phyloP scores from a whole-genome alignment of 441 rosid genomes.

The Mallotus repandus region DNA sequence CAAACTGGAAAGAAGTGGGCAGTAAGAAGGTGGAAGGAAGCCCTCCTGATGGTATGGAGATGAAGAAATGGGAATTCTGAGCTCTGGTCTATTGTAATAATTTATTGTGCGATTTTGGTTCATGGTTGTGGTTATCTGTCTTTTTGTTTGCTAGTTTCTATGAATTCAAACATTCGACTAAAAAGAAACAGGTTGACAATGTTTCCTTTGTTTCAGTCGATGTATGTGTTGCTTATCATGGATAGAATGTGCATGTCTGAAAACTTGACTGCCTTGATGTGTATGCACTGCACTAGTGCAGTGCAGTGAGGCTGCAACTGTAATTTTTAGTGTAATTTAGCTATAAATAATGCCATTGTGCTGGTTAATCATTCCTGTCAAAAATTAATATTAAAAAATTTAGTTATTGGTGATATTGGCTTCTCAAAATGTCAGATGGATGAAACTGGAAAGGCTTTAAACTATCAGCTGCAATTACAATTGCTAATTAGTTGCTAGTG shows the following conservation, averaged over 20 bases:
- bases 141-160: background rate
- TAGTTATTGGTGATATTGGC: no score
- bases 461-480: no score
- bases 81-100: background rate
- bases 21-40: constrained; percentile 76
- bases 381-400: no score
- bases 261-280: background rate
- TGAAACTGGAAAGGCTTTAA: no score
- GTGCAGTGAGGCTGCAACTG: background rate
- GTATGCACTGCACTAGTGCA: background rate
- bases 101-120: background rate
- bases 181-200: background rate
- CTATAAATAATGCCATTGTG: no score
- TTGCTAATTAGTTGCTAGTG: no score
- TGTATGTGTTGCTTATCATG: background rate
- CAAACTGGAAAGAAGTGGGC: constrained; percentile 89
- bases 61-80: constrained; percentile 73
- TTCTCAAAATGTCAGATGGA: no score
- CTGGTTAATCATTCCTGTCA: no score
- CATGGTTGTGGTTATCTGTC: background rate
- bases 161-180: background rate
- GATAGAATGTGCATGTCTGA: background rate
- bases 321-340: no score
- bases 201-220: background rate
- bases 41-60: constrained; percentile 89